Conservation (phyloP, 306 rosid genomes). For the Boehmeria nivea region DNA sequence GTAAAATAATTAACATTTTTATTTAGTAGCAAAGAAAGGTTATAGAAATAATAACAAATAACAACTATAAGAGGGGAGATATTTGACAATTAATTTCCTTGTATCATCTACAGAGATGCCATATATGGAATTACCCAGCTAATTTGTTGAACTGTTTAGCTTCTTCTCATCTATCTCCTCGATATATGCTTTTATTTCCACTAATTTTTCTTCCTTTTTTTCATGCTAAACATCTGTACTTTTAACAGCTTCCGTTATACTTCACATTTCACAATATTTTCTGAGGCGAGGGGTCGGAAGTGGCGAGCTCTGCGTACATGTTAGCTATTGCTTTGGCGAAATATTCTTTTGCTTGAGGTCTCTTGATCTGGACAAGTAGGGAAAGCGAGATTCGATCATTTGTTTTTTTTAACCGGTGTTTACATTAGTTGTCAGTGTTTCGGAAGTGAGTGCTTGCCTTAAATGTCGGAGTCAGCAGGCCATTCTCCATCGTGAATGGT, state of each 20-base stretch:
- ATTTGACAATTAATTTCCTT: too few species aligned
- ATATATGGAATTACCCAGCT: not conserved
- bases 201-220: not conserved
- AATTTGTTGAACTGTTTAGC: not conserved
- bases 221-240: not conserved
- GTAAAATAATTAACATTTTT: too few species aligned
- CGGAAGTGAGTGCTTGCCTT: constrained; percentile 56
- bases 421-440: not conserved
- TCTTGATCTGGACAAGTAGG: constrained; percentile 55
- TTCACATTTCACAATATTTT: constrained; percentile 38
- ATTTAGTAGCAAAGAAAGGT: too few species aligned
- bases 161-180: not conserved
- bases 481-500: constrained; percentile 85
- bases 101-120: too few species aligned
- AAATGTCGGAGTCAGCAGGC: constrained; percentile 82
- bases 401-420: too few species aligned
- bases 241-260: constrained; percentile 7
- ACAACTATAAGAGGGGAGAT: too few species aligned
- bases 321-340: constrained; percentile 56
- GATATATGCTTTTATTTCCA: too few species aligned
- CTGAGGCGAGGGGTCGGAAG: constrained; percentile 40
- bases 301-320: constrained; percentile 71
- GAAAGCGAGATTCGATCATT: not conserved
- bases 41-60: too few species aligned
- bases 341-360: constrained; percentile 86